These are phyloP conservation scores for Adiantum capillusveneris DNA, from an alignment of 75 land plant species.

Conservation along the genomic window DNA sequence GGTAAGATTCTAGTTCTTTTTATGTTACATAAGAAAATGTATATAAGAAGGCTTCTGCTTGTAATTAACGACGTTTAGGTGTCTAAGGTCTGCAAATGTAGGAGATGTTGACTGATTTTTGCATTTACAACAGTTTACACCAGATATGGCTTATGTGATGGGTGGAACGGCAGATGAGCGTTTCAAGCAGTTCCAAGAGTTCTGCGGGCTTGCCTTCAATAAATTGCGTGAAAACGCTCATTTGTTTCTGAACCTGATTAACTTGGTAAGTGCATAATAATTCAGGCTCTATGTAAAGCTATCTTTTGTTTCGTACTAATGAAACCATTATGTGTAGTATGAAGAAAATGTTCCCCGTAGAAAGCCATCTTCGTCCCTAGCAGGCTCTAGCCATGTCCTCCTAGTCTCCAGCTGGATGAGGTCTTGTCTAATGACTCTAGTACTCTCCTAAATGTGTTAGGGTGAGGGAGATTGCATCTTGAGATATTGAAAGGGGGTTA, in stretches of 20 bases:
- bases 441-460: too few species aligned
- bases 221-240: conserved; percentile 4
- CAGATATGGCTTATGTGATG: conserved; percentile 18
- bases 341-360: too few species aligned
- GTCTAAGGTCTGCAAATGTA: too few species aligned
- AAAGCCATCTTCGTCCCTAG: too few species aligned
- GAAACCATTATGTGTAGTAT: not conserved
- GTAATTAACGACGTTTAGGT: too few species aligned
- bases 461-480: too few species aligned
- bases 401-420: too few species aligned
- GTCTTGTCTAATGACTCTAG: too few species aligned
- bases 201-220: conserved; percentile 13
- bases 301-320: not conserved
- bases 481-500: too few species aligned
- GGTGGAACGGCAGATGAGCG: conserved; percentile 9
- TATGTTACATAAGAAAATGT: not conserved
- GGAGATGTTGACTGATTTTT: too few species aligned
- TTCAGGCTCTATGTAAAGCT: not conserved
- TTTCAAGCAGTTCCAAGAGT: conserved; percentile 2
- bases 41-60: too few species aligned
- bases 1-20: conserved; percentile 2
- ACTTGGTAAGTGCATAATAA: not conserved
- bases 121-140: conserved; percentile 12
- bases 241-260: conserved; percentile 6
- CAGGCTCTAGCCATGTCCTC: too few species aligned